Conservation (phyloP, 768 basidiomycete species). For the Trametes villosa region DNA sequence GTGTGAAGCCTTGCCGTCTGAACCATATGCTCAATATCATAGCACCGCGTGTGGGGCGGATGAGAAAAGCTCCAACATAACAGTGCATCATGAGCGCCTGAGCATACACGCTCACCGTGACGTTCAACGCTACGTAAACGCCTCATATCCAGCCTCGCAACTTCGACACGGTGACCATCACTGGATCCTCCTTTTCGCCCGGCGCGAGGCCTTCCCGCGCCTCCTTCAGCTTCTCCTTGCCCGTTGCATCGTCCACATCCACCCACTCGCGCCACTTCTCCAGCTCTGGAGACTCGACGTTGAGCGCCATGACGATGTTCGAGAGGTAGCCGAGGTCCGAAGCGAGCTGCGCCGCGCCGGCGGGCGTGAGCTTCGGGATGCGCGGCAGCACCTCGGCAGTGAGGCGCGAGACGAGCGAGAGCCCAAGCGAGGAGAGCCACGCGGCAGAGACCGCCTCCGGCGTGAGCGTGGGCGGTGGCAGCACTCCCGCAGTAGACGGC, state of each 20-base stretch:
- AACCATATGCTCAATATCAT: no score
- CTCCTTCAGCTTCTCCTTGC: constrained; percentile 29
- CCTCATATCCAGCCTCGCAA: constrained; percentile 27
- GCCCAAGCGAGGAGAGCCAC: constrained; percentile 92
- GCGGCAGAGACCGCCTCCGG: constrained; percentile 85
- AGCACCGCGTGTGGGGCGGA: no score
- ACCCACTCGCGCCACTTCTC: constrained; percentile 77
- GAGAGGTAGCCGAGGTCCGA: constrained; percentile 89
- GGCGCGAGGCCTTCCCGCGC: constrained; percentile 4
- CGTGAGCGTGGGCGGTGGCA: constrained; percentile 42
- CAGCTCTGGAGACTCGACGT: constrained; percentile 83
- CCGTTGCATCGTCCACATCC: constrained; percentile 60
- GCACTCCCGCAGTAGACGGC: neutral
- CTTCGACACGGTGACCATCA: constrained; percentile 24
- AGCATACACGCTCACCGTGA: neutral
- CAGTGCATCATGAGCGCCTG: no score
- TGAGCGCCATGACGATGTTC: constrained; percentile 88
- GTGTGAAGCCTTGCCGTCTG: no score
- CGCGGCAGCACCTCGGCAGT: constrained; percentile 71
- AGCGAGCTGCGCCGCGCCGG: constrained; percentile 81
- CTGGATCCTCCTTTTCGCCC: constrained; percentile 18
- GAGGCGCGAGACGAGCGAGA: constrained; percentile 75
- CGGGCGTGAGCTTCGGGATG: constrained; percentile 61
- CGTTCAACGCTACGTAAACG: no score
- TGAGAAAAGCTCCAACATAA: no score